Evolutionary conservation across 2,329 filamentous ascomycete genomes (phyloP).

Genomic region (Xylaria polymorpha): DNA sequence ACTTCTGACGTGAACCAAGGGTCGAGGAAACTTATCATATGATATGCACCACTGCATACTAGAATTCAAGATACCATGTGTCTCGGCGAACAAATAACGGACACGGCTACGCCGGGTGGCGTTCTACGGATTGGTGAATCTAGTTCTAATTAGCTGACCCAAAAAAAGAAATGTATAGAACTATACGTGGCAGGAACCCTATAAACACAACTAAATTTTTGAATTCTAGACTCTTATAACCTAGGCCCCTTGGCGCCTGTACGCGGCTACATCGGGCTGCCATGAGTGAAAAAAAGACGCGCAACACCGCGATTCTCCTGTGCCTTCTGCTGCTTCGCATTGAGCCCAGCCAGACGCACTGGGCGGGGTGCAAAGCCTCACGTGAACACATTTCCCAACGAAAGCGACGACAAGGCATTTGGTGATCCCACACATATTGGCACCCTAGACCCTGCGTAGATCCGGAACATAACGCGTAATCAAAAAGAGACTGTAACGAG

Average conservation of each 20-base stretch:
- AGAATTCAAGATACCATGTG: background rate
- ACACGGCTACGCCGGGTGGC: background rate
- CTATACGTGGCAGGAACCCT: background rate
- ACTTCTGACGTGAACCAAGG: background rate
- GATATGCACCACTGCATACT: background rate
- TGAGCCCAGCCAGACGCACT: constrained; percentile 3
- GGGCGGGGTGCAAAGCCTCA: background rate
- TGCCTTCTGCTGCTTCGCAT: background rate
- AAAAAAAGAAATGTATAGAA: background rate
- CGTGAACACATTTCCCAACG: background rate
- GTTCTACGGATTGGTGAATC: background rate
- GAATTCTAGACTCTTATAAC: background rate
- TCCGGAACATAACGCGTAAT: background rate
- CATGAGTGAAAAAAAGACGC: constrained; percentile 5
- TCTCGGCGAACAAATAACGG: background rate
- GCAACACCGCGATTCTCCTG: background rate
- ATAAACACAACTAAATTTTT: background rate
- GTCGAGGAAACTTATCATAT: background rate
- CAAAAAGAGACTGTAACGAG: background rate
- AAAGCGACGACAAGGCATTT: background rate
- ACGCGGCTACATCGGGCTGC: background rate
- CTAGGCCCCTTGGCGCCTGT: background rate
- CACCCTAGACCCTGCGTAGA: background rate
- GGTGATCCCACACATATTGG: background rate
- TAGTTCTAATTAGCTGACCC: background rate